phyloP scores from a whole-genome alignment of 108 stramenopile species.

The Conticribra guillardii region DNA sequence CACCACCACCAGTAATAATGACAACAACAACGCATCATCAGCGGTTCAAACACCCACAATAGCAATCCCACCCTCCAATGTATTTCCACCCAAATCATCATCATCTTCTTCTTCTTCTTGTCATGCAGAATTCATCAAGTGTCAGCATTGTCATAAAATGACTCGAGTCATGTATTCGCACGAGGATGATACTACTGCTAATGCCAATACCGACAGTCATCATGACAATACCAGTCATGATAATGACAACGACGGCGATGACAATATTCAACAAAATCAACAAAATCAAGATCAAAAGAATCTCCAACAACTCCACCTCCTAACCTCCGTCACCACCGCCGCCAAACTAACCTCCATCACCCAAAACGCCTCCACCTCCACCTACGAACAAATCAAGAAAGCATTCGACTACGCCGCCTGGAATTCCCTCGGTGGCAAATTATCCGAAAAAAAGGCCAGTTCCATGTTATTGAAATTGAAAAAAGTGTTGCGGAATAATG shows the following conservation, averaged over 20 bases:
- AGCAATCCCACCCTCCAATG: background rate
- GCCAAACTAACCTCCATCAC: background rate
- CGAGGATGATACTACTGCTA: background rate
- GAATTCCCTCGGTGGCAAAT: background rate
- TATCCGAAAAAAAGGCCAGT: background rate
- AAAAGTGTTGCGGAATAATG: background rate
- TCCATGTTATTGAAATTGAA: background rate
- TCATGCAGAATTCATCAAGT: background rate
- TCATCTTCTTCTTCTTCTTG: no score
- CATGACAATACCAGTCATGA: background rate
- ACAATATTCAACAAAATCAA: background rate
- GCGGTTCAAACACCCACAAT: no score
- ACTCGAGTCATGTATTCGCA: background rate
- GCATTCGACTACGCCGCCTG: background rate
- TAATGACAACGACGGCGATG: background rate
- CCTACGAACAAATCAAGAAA: background rate
- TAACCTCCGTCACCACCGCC: background rate
- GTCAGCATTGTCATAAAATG: background rate
- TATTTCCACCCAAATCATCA: background rate
- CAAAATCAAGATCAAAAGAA: background rate
- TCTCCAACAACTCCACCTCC: background rate
- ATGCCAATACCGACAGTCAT: no score
- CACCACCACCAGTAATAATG: no score
- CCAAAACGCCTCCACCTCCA: background rate
- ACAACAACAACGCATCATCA: no score